These are phyloP conservation scores for Fonsecaea monophora DNA, from an alignment of 2,329 filamentous ascomycete genomes.

Conservation along the genomic window DNA sequence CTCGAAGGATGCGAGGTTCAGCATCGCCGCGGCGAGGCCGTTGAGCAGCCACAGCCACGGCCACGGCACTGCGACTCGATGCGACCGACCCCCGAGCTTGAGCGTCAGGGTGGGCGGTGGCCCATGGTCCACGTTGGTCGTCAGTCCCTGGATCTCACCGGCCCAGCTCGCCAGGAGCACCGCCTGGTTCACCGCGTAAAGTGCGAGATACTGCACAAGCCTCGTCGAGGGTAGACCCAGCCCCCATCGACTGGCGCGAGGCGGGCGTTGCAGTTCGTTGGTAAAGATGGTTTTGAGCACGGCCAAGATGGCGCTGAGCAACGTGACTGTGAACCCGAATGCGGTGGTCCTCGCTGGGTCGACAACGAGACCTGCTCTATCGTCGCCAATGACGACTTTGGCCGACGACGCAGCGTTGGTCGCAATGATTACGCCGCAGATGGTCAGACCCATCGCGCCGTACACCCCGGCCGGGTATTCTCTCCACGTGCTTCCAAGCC, in stretches of 20 bases:
- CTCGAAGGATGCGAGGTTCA: slow-evolving; percentile 31
- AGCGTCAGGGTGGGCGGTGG: not conserved
- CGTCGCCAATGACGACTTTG: not conserved
- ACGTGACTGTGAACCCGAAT: slow-evolving; percentile 6
- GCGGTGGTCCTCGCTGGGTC: not conserved
- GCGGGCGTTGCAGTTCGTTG: slow-evolving; percentile 19
- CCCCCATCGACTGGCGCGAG: not conserved
- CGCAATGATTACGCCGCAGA: slow-evolving; percentile 23
- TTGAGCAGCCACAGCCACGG: slow-evolving; percentile 13
- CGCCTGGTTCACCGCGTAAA: slow-evolving; percentile 22
- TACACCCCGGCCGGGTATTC: slow-evolving; percentile 15
- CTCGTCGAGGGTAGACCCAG: slow-evolving; percentile 18
- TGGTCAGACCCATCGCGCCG: slow-evolving; percentile 11
- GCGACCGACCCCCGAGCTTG: not conserved
- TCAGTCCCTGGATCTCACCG: slow-evolving; percentile 18
- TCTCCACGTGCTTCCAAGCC: slow-evolving; percentile 10
- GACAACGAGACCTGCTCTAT: not conserved
- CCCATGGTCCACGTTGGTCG: not conserved
- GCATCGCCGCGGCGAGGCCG: slow-evolving; percentile 14
- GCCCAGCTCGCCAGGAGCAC: slow-evolving; percentile 19
- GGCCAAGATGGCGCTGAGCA: slow-evolving; percentile 21
- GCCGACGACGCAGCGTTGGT: slow-evolving; percentile 7
- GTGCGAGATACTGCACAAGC: slow-evolving; percentile 21
- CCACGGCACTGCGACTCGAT: not conserved
- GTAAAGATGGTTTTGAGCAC: slow-evolving; percentile 24